Evolutionary conservation across 2,329 filamentous ascomycete genomes (phyloP), one percentile per base, ranked within the genome.

Genomic region (Chrysosporium queenslandicum): DNA sequence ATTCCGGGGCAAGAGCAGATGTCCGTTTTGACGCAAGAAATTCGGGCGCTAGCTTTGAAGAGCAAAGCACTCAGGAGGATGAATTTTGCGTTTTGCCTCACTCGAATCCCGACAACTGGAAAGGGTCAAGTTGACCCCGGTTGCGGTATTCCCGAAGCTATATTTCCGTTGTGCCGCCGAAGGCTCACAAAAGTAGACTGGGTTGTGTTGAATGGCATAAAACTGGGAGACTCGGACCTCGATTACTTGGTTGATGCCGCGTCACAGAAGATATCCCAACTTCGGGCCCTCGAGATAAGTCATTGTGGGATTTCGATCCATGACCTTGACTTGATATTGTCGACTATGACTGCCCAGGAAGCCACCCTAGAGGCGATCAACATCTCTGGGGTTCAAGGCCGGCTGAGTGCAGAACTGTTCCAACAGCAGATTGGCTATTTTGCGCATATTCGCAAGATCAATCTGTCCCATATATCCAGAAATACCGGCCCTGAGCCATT

Each of bases 161-260:
- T 87, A 4, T 81, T 84, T 58, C 81, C 83, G 1, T 69, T 86
- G 4, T 85, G 81, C 66, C 80, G 80, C 56, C 77, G 79, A 55
- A 78, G 83, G 59, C 73, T 81, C 21, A 86, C 83, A 0, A 83
- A 81, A 59, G 79, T 86, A 16, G 81, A 85, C 62, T 87, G 83
- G 83, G 77, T 87, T 50, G 74, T 79, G 20, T 67, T 87, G 54
- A 86, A 81, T 55, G 81, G 81, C 11, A 83, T 86, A 55, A 76
- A 79, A 55, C 74, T 87, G n/a, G 82, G 81, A 37, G 83, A 87
- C 50, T 80, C 80, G 0, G 84, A 87, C 65, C 69, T 86, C 50
- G 83, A 86, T 57, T 75, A 72, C 59, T 61, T 84, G 42, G 80
- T 85, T 41, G 81, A 82, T 57, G 81, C 82, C n/a, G 79, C 82